A percentile compares a stretch with the other conserved stretches of the same genome.
phyloP scores from a whole-genome alignment of 495 filamentous ascomycete species.

The Penicillium diatomitis region DNA sequence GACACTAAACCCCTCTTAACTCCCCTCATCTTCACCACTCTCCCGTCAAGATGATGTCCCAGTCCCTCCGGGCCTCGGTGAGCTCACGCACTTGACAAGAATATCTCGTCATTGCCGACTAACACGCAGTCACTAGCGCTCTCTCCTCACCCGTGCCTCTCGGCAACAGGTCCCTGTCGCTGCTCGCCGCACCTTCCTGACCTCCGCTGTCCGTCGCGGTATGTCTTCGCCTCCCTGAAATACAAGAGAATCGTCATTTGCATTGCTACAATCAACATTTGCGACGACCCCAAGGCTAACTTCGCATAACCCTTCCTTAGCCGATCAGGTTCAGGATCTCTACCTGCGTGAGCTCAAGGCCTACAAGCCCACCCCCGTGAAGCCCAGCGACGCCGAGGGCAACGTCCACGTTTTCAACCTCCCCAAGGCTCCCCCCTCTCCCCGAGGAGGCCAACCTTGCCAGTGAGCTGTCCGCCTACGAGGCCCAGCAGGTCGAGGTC shows the following conservation, averaged over 20 bases:
- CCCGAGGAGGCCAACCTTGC: slow-evolving; percentile 91
- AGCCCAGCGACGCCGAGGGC: slow-evolving; percentile 77
- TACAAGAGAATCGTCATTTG: too few relatives aligned
- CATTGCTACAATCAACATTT: background rate
- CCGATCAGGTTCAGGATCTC: slow-evolving; percentile 91
- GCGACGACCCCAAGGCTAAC: slow-evolving; percentile 8
- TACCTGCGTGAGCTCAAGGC: slow-evolving; percentile 90
- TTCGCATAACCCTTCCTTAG: slow-evolving; percentile 35
- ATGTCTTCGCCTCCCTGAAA: slow-evolving; percentile 10
- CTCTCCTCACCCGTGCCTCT: slow-evolving; percentile 66
- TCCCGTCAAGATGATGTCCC: slow-evolving; percentile 54
- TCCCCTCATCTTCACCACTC: slow-evolving; percentile 18
- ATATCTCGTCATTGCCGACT: slow-evolving; percentile 8
- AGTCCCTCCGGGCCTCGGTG: slow-evolving; percentile 61
- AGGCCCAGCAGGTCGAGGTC: slow-evolving; percentile 84
- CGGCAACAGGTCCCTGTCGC: slow-evolving; percentile 59
- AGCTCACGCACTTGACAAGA: slow-evolving; percentile 5
- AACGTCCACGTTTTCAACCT: slow-evolving; percentile 80
- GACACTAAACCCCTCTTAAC: slow-evolving; percentile 14
- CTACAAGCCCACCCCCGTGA: slow-evolving; percentile 80
- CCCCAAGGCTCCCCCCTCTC: slow-evolving; percentile 69
- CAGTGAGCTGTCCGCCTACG: slow-evolving; percentile 84
- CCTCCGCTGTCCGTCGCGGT: slow-evolving; percentile 35
- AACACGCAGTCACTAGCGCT: slow-evolving; percentile 50
- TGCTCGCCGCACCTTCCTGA: slow-evolving; percentile 74